Evolutionary conservation across 1,284 basidiomycete species (phyloP), one percentile per base, ranked within the genome.

Genomic region (Boletellus sp.): DNA sequence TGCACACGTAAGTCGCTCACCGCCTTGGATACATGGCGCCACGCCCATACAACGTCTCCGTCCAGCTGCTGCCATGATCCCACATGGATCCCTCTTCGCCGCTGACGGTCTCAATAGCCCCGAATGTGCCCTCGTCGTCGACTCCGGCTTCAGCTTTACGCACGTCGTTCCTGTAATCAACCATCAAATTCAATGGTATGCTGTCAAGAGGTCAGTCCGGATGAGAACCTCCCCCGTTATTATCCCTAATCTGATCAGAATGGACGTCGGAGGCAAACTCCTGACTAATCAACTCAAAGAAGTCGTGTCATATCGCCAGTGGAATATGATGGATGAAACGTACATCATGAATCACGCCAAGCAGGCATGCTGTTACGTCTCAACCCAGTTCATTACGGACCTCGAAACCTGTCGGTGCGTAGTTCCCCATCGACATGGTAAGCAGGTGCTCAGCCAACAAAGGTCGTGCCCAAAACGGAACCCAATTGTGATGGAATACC

Each of bases 311-410:
- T 97, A 92, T 69, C 85, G 93, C 30, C 95, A 98, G 65, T 96
- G 92, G 89, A 93, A 97, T 69, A 93, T 97, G 90, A 93, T 94
- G 83, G 93, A 97, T 65, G 90, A 97, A 71, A 93, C 91, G 1
- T 83, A 89, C 69, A 87, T 97, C 62, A 88, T 97, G 72, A 93
- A 94, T 71, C 81, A 90, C 57, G 87, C 94, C 61, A 94, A 96
- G 67, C 91, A 92, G 65, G 71, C 79, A 13, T 94, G 91, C 66
- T 92, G 91, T 68, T 97, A 89, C 69, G 88, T 97, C 48, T 85
- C 88, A n/a, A 75, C 74, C 37, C 75, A 87, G 63, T 93, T 88
- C 73, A 76, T 75, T 51, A 65, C 70, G 43, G 92, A 96, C 70
- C 71, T 94, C 54, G 86, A 94, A 68, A 69, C 72, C n/a, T 89